Evolutionary conservation across 495 filamentous ascomycete genomes (phyloP).

Genomic region (Cercophora newfieldiana): DNA sequence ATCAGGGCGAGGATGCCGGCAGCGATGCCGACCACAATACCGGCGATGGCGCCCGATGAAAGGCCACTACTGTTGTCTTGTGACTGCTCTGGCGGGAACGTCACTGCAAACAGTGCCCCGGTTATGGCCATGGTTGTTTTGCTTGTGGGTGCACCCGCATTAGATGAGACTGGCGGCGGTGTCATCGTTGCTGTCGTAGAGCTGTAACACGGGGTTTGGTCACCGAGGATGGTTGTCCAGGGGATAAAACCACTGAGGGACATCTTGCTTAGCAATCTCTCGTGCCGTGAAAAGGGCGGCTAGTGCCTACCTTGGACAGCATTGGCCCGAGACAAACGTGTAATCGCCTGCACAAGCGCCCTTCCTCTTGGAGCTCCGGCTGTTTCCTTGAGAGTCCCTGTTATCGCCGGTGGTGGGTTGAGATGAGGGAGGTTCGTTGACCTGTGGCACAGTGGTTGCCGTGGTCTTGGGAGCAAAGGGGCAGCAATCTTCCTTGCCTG

Average conservation of each 20-base stretch:
- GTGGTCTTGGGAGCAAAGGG: constrained; percentile 19
- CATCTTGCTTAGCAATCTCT: not conserved
- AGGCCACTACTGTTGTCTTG: not conserved
- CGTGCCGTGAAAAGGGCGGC: not conserved
- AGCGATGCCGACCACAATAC: constrained; percentile 16
- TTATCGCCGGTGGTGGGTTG: not conserved
- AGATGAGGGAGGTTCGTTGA: not conserved
- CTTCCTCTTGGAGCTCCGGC: too few relatives aligned
- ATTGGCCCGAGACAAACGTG: constrained; percentile 21
- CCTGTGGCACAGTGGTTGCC: not conserved
- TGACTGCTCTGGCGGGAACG: constrained; percentile 7
- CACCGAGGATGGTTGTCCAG: constrained; percentile 26
- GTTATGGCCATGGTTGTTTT: constrained; percentile 20
- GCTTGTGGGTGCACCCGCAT: not conserved
- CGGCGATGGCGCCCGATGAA: constrained; percentile 22
- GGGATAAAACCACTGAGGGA: constrained; percentile 20
- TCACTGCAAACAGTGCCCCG: constrained; percentile 21
- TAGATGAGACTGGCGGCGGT: not conserved
- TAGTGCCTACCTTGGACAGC: constrained; percentile 27
- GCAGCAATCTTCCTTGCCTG: constrained; percentile 24
- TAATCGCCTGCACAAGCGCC: constrained; percentile 25
- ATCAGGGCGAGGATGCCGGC: constrained; percentile 7
- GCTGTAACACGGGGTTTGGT: constrained; percentile 26
- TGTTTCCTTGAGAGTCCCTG: not conserved
- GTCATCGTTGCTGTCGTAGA: constrained; percentile 3